Base-by-base conservation (phyloP, 805 yeast genomes). In the Sungouiozyma intestinalis region DNA sequence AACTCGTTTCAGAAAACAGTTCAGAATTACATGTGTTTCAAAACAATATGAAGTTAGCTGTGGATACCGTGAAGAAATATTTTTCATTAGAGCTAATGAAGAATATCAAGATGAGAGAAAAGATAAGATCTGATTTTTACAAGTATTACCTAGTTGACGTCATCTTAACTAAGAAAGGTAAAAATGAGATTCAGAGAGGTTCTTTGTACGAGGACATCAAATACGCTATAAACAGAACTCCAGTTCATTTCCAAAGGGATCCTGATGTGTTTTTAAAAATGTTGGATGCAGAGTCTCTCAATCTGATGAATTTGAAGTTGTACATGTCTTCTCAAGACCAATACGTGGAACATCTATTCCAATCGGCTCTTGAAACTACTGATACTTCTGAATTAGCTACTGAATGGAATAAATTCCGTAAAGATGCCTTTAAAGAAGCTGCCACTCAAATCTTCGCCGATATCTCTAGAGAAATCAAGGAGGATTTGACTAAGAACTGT, bases 161-260 rank as follows among this genome's bases (percentile, higher is more conserved):
- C 9, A 75, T 75, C 14, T 66, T 87, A 37, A 87, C 97, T 0
- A 94, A 87, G 46, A 87, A 86, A 57, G 94, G 94, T 49, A 73
- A 71, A 52, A 69, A 76, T 29, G 79, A 80, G 50, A 90, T 92
- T 45, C 92, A 81, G 50, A 79, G 74, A 41, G 80, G 79, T 50
- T 80, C 88, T 41, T 82, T 87, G 2, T 88, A 79, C 54, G 86
- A 84, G 45, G 95, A 86, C 55, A 80, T 92, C 65, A 92, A 92
- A 58, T 92, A 92, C 63, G 94, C 96, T 17, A 73, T 77, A 43
- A 84, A 86, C 62, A 74, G 92, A 57, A 71, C 84, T 2, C 79
- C 88, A 14, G 72, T 73, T n/a, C 86, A 86, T 44, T 76, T 92
- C 54, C 72, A 76, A 5, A 68, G 68, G 33, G 71, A 76, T 43